A percentile compares a stretch with the other conserved stretches of the same genome.
Conservation (phyloP, 768 basidiomycete species). For the Lactarius trivialis region DNA sequence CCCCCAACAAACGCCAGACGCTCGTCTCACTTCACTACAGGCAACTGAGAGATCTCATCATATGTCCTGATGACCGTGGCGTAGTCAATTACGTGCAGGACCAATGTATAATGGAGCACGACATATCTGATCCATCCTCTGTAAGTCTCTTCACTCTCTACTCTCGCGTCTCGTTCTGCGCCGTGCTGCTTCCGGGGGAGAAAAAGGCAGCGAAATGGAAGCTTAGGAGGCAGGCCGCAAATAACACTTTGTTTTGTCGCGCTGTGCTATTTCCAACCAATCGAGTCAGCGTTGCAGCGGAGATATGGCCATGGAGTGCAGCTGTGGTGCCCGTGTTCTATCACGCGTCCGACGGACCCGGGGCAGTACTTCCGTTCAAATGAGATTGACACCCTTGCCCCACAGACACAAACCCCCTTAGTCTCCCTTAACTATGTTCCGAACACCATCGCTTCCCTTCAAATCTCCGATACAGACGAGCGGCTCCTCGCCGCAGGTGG, state of each 20-base stretch:
- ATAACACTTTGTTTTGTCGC: not conserved
- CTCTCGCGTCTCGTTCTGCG: too few relatives aligned
- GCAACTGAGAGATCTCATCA: conserved; percentile 72
- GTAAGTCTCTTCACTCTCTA: conserved; percentile 41
- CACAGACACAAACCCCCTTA: conserved; percentile 38
- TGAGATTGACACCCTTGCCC: not conserved
- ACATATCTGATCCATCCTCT: conserved; percentile 41
- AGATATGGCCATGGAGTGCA: too few relatives aligned
- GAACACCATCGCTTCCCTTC: conserved; percentile 56
- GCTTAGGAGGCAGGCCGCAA: not conserved
- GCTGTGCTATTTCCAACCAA: not conserved
- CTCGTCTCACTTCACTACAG: conserved; percentile 31
- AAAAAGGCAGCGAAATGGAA: not conserved
- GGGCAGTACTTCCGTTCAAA: not conserved
- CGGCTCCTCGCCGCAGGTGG: conserved; percentile 72
- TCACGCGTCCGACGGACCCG: not conserved
- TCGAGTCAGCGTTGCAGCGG: not conserved
- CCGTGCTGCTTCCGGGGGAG: not conserved
- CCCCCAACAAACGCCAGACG: conserved; percentile 5
- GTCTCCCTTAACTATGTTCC: conserved; percentile 52
- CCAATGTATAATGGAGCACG: conserved; percentile 52
- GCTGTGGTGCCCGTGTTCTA: not conserved
- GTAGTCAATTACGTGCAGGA: conserved; percentile 56
- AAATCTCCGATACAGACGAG: conserved; percentile 43
- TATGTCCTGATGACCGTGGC: conserved; percentile 63